A percentile compares a stretch with the other conserved stretches of the same genome.
These are phyloP conservation scores for Arthrobotrys megalospora DNA, from an alignment of 2,329 filamentous ascomycete genomes.

Conservation along the genomic window DNA sequence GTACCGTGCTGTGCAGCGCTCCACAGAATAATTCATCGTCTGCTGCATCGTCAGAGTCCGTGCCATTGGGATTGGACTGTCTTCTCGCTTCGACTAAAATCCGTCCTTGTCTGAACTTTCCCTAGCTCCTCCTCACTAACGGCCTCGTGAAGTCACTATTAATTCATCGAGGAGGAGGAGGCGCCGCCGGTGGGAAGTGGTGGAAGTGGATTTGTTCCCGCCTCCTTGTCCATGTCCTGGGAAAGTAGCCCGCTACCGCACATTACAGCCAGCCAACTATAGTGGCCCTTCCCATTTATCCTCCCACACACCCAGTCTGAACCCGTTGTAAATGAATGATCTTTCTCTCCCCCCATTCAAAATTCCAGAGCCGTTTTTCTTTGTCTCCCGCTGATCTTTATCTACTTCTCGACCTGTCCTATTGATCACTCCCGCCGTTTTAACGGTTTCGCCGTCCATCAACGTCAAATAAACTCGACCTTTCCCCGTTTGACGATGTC, in stretches of 20 bases:
- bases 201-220: slow-evolving; percentile 40
- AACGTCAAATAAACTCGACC: slow-evolving; percentile 20
- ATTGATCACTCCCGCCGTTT: slow-evolving; percentile 43
- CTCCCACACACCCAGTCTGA: slow-evolving; percentile 37
- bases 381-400: slow-evolving; percentile 61
- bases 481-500: slow-evolving; percentile 39
- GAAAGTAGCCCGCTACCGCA: slow-evolving; percentile 35
- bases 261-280: slow-evolving; percentile 36
- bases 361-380: slow-evolving; percentile 47
- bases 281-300: slow-evolving; percentile 43
- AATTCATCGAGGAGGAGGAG: slow-evolving; percentile 31
- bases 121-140: slow-evolving; percentile 6
- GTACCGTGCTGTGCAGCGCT: slow-evolving; percentile 23
- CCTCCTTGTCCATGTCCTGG: slow-evolving; percentile 57
- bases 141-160: slow-evolving; percentile 20
- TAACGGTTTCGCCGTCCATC: slow-evolving; percentile 36
- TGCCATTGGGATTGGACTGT: slow-evolving; percentile 44
- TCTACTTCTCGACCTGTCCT: slow-evolving; percentile 48
- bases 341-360: slow-evolving; percentile 41
- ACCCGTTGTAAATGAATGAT: slow-evolving; percentile 45
- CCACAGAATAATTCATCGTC: slow-evolving; percentile 26
- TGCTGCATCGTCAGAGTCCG: slow-evolving; percentile 40
- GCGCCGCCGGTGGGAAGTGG: slow-evolving; percentile 34
- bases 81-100: slow-evolving; percentile 26
- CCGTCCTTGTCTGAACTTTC: slow-evolving; percentile 22